Evolutionary conservation across 495 filamentous ascomycete species (phyloP).

Genomic region (Tuber umbilicatum): DNA sequence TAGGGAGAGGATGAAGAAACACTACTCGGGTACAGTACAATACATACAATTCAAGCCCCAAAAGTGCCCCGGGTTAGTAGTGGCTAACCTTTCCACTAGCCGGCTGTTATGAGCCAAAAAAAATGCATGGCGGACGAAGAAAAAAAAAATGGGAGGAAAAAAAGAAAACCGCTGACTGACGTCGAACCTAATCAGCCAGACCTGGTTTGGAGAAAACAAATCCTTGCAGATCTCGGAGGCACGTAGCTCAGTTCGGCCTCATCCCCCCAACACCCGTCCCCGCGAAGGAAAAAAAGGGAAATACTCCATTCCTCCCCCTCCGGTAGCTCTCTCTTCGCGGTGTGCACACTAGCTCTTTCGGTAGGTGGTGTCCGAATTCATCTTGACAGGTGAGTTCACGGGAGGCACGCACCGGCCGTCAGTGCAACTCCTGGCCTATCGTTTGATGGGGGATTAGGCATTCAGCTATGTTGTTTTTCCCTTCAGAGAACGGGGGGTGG

Average conservation of each 20-base stretch:
- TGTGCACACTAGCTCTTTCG: background rate
- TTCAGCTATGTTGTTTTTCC: background rate
- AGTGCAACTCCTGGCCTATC: background rate
- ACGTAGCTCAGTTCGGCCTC: background rate
- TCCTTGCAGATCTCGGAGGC: background rate
- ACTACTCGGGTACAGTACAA: too few species aligned
- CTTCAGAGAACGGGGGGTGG: background rate
- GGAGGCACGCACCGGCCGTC: background rate
- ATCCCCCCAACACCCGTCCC: background rate
- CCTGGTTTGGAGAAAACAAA: slow-evolving; percentile 20
- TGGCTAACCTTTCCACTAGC: background rate
- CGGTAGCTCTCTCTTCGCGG: background rate
- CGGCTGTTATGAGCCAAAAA: background rate
- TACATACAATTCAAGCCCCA: background rate
- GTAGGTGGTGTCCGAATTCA: background rate
- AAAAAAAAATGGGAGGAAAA: background rate
- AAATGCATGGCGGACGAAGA: background rate
- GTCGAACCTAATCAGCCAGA: slow-evolving; percentile 16
- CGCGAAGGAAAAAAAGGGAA: background rate
- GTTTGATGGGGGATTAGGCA: background rate
- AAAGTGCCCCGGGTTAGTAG: background rate
- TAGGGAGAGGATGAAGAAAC: background rate
- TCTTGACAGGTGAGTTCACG: background rate
- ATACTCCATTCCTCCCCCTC: background rate
- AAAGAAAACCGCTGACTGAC: slow-evolving; percentile 11